These are phyloP conservation scores for Citrus unshiu DNA, from an alignment of 345 rosid genomes.

Conservation along the genomic window DNA sequence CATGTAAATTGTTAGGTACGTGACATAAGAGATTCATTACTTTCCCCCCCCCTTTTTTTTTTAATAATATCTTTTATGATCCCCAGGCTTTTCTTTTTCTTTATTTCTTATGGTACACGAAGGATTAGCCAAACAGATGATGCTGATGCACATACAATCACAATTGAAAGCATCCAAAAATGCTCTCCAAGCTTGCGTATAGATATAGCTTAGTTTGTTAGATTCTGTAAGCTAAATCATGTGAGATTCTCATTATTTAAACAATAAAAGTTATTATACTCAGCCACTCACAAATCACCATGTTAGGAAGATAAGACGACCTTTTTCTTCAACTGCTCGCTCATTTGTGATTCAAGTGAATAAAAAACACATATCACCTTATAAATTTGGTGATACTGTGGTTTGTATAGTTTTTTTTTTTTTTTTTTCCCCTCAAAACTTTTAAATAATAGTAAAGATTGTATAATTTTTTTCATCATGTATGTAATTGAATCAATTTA, in stretches of 20 bases:
- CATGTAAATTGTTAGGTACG: slow-evolving; percentile 27
- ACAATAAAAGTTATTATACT: neutral
- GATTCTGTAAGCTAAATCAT: neutral
- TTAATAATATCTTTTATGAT: neutral
- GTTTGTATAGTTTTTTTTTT: too few relatives aligned
- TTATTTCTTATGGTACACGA: neutral
- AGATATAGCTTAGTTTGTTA: neutral
- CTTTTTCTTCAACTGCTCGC: too few relatives aligned
- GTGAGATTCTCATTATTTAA: neutral
- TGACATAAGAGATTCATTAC: neutral
- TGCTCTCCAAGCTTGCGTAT: neutral
- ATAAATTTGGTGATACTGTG: too few relatives aligned
- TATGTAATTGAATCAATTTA: too few relatives aligned
- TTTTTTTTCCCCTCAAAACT: too few relatives aligned
- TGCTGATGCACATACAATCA: neutral
- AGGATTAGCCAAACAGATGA: neutral
- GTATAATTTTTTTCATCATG: too few relatives aligned
- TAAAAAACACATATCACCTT: too few relatives aligned
- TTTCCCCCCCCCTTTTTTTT: neutral
- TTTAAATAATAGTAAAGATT: too few relatives aligned
- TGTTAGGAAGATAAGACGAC: too few relatives aligned
- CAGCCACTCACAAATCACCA: neutral
- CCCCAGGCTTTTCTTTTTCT: neutral
- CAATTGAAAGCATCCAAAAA: neutral
- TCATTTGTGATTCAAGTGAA: too few relatives aligned